phyloP scores from a whole-genome alignment of 345 rosid genomes.

The Hypericum androsaemum region DNA sequence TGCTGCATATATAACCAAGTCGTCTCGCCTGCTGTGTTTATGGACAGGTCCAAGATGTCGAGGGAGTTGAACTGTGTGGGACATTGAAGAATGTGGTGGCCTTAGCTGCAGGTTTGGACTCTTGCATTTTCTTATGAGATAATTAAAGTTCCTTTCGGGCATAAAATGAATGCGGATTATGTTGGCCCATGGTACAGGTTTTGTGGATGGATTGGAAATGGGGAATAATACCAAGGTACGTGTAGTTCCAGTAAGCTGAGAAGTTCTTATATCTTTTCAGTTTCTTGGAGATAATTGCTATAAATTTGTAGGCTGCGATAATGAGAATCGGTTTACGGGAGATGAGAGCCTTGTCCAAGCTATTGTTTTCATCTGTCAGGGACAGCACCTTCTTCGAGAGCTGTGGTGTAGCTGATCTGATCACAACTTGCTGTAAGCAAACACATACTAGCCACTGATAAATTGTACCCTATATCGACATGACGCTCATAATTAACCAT shows the following conservation, averaged over 20 bases:
- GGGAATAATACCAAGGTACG: slow-evolving; percentile 93
- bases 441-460: slow-evolving; percentile 6
- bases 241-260: not conserved
- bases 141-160: too few species aligned
- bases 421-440: slow-evolving; percentile 84
- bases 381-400: slow-evolving; percentile 91
- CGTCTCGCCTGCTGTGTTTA: slow-evolving; percentile 4
- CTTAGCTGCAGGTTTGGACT: slow-evolving; percentile 60
- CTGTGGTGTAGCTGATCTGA: slow-evolving; percentile 90
- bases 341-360: slow-evolving; percentile 82
- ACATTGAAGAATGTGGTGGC: slow-evolving; percentile 97
- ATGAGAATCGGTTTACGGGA: slow-evolving; percentile 95
- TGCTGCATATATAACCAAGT: not conserved
- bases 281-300: slow-evolving; percentile 1
- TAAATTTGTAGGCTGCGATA: slow-evolving; percentile 64
- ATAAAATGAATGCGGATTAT: too few species aligned
- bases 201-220: slow-evolving; percentile 93
- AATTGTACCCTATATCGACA: not conserved
- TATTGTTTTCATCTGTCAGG: slow-evolving; percentile 69
- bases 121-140: not conserved
- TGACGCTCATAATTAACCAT: slow-evolving; percentile 7
- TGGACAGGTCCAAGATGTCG: slow-evolving; percentile 77
- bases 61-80: slow-evolving; percentile 93
- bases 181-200: slow-evolving; percentile 34
- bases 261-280: not conserved